A percentile compares a stretch with the other conserved stretches of the same genome.
Evolutionary conservation across 2,329 filamentous ascomycete genomes (phyloP).

Genomic region (Fusarium sp.): DNA sequence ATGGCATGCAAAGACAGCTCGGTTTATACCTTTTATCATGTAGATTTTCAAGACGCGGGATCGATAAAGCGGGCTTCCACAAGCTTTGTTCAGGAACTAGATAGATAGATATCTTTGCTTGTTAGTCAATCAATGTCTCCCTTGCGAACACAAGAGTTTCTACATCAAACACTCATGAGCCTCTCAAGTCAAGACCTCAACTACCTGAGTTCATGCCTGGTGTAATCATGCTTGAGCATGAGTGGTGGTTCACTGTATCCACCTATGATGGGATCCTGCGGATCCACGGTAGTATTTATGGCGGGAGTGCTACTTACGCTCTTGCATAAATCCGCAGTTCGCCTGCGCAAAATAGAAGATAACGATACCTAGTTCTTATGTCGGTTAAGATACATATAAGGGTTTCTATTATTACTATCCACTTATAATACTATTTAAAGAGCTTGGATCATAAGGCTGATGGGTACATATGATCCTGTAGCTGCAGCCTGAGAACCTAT

Average conservation of each 20-base stretch:
- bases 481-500: not conserved
- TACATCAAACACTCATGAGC: too few species aligned
- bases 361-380: not conserved
- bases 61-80: not conserved
- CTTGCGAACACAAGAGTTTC: not conserved
- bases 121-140: not conserved
- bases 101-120: not conserved
- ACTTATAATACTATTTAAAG: not conserved
- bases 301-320: too few species aligned
- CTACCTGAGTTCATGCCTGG: too few species aligned
- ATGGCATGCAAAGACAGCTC: conserved; percentile 60
- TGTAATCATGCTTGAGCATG: too few species aligned
- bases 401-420: not conserved
- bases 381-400: not conserved
- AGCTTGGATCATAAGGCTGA: not conserved
- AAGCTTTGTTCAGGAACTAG: not conserved
- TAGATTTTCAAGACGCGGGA: not conserved
- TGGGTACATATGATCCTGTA: not conserved
- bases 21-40: conserved; percentile 56
- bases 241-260: too few species aligned
- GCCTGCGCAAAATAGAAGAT: too few species aligned
- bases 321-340: too few species aligned
- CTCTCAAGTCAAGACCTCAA: too few species aligned
- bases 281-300: too few species aligned
- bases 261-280: too few species aligned